Percentiles rank a stretch among this genome's conserved stretches.
Evolutionary conservation across 2,329 filamentous ascomycete genomes (phyloP).

Genomic region (Elsinoe australis): DNA sequence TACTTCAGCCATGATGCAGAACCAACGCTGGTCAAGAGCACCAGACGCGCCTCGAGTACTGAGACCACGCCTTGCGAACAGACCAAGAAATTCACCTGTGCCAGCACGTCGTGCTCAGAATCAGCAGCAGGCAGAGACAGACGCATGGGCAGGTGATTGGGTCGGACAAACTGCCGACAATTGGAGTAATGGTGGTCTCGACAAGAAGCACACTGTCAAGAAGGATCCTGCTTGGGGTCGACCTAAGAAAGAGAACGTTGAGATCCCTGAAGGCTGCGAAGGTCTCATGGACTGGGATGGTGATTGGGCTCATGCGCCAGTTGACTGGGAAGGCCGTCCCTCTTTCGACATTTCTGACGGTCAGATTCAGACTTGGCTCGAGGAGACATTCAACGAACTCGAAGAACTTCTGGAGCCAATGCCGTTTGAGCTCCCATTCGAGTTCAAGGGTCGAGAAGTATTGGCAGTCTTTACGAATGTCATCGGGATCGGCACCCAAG

Average conservation of each 20-base stretch:
- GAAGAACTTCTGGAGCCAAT: not conserved
- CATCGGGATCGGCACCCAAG: not conserved
- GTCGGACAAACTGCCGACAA: not conserved
- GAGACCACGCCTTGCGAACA: not conserved
- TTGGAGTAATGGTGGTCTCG: not conserved
- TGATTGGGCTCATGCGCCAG: conserved; percentile 39
- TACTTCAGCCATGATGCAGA: conserved; percentile 12
- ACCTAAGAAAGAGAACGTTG: too few species aligned
- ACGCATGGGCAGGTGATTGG: not conserved
- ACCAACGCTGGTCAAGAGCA: conserved; percentile 2
- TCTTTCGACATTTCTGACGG: conserved; percentile 25
- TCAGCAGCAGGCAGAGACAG: not conserved
- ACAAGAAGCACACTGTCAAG: not conserved
- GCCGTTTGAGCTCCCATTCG: not conserved
- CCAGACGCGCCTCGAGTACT: conserved; percentile 1
- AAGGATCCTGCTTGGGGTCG: not conserved
- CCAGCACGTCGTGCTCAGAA: not conserved
- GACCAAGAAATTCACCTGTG: not conserved
- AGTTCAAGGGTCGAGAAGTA: not conserved
- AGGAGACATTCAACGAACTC: conserved; percentile 5
- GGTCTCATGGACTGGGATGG: conserved; percentile 41
- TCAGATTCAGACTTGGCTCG: conserved; percentile 27
- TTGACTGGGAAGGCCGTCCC: conserved; percentile 38
- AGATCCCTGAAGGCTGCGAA: conserved; percentile 25
- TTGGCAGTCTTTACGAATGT: conserved; percentile 4